phyloP scores from a whole-genome alignment of 2,329 filamentous ascomycete genomes.

The Polychaeton citri region DNA sequence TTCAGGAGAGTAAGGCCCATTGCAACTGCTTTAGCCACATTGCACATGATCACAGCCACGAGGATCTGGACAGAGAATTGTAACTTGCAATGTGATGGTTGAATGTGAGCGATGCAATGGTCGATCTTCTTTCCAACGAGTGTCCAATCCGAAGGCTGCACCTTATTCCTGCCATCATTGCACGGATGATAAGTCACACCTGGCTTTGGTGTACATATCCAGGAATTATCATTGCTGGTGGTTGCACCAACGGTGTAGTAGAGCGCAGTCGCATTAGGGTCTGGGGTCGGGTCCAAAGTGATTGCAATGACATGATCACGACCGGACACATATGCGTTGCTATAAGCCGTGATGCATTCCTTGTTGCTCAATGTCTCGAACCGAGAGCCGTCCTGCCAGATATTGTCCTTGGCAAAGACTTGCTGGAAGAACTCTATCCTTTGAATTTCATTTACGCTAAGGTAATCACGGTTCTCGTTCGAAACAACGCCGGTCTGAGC shows the following conservation, averaged over 20 bases:
- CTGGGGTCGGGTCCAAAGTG: background rate
- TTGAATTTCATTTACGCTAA: background rate
- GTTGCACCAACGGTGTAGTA: background rate
- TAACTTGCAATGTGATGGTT: slow-evolving; percentile 12
- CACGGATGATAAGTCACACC: too few species aligned
- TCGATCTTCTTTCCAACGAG: slow-evolving; percentile 6
- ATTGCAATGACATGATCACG: background rate
- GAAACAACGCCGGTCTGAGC: too few species aligned
- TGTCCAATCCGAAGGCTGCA: background rate
- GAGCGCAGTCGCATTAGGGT: background rate
- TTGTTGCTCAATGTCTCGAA: background rate
- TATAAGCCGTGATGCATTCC: background rate
- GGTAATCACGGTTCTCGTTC: too few species aligned
- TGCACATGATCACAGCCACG: slow-evolving; percentile 13
- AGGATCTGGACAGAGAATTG: slow-evolving; percentile 16
- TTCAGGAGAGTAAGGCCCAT: slow-evolving; percentile 12
- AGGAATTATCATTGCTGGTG: background rate
- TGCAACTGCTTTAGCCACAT: slow-evolving; percentile 11
- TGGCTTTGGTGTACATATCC: background rate
- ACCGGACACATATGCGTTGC: background rate
- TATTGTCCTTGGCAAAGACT: background rate
- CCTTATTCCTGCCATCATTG: background rate
- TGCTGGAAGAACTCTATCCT: too few species aligned
- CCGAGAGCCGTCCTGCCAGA: background rate
- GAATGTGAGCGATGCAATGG: slow-evolving; percentile 13